Percentiles rank a stretch among this genome's conserved stretches.
Evolutionary conservation across 495 filamentous ascomycete genomes (phyloP).

Genomic region (Clavariopsis aquatica): DNA sequence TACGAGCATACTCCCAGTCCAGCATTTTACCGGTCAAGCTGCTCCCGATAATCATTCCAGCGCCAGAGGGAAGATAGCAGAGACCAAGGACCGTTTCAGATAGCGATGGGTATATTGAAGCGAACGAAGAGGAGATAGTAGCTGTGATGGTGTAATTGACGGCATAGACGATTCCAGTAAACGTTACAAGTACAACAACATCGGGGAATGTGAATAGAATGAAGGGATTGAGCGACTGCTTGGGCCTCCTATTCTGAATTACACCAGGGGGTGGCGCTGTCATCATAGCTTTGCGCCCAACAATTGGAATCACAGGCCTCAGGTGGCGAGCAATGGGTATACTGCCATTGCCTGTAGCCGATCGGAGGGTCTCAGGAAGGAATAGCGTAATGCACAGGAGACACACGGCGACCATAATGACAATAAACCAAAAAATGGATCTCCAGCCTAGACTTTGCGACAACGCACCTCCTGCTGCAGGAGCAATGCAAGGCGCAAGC

Average conservation of each 20-base stretch:
- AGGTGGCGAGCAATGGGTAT: slow-evolving; percentile 1
- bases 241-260: slow-evolving; percentile 39
- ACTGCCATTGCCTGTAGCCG: slow-evolving; percentile 14
- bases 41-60: slow-evolving; percentile 55
- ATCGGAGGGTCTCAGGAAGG: slow-evolving; percentile 22
- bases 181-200: slow-evolving; percentile 2
- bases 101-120: background rate
- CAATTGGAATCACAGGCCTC: background rate
- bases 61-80: slow-evolving; percentile 55
- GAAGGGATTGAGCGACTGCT: slow-evolving; percentile 32
- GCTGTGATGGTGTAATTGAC: slow-evolving; percentile 11
- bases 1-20: slow-evolving; percentile 47
- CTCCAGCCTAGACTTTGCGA: slow-evolving; percentile 23
- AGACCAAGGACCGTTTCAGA: slow-evolving; percentile 44
- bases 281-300: slow-evolving; percentile 6
- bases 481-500: slow-evolving; percentile 17
- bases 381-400: slow-evolving; percentile 15
- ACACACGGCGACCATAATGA: slow-evolving; percentile 8
- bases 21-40: slow-evolving; percentile 52
- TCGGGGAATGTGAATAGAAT: slow-evolving; percentile 50
- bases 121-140: slow-evolving; percentile 3
- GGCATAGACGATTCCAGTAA: slow-evolving; percentile 11
- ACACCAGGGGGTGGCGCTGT: slow-evolving; percentile 21
- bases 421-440: slow-evolving; percentile 27
- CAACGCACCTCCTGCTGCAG: slow-evolving; percentile 19